phyloP scores from a whole-genome alignment of 1,139 yeast species.

The Yarrowia galli region DNA sequence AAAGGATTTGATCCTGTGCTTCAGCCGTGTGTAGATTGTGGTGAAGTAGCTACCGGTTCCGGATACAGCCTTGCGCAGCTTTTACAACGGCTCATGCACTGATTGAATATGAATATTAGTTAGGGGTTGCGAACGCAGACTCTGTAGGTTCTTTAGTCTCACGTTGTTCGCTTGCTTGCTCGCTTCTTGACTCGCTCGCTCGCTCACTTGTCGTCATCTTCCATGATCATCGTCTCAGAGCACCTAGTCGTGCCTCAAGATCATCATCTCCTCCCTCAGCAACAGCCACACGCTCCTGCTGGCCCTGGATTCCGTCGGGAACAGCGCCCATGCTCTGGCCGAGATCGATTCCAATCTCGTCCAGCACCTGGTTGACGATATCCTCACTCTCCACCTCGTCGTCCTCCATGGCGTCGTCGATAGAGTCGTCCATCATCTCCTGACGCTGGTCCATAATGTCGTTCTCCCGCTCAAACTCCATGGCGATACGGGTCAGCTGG shows the following conservation, averaged over 20 bases:
- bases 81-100: background rate
- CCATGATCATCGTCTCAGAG: constrained; percentile 63
- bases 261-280: constrained; percentile 71
- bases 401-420: constrained; percentile 93
- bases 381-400: constrained; percentile 93
- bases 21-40: background rate
- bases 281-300: constrained; percentile 56
- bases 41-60: too few relatives aligned
- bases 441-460: constrained; percentile 98
- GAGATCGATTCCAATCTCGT: constrained; percentile 93
- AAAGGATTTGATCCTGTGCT: too few relatives aligned
- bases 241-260: constrained; percentile 85
- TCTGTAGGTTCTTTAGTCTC: background rate
- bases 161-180: background rate
- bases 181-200: background rate
- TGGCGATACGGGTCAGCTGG: constrained; percentile 84
- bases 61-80: too few relatives aligned
- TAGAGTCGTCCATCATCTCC: constrained; percentile 98
- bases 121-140: constrained; percentile 30
- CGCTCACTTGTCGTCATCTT: background rate
- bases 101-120: constrained; percentile 22
- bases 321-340: constrained; percentile 69
- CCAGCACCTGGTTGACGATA: constrained; percentile 87
- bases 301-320: constrained; percentile 59
- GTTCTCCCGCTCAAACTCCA: constrained; percentile 93